Evolutionary conservation across 2,329 filamentous ascomycete genomes (phyloP).

Genomic region (Fusarium tanahbumbuense): DNA sequence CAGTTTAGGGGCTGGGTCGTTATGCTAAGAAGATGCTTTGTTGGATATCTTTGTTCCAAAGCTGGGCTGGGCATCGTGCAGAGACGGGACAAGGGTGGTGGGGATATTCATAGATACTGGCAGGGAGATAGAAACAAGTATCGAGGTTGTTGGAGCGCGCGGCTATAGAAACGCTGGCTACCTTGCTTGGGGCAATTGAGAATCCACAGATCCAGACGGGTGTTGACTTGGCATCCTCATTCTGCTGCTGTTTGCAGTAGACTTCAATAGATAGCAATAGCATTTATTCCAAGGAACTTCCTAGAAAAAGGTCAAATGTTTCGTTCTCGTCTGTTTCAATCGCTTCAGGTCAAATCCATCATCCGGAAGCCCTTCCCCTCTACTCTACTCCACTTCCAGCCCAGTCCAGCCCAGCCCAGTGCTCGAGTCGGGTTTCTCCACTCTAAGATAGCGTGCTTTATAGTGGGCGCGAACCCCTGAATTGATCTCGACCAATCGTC

Average conservation of each 20-base stretch:
- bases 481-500: conserved; percentile 1
- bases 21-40: conserved; percentile 10
- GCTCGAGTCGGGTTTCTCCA: conserved; percentile 12
- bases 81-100: not conserved
- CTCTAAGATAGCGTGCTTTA: conserved; percentile 15
- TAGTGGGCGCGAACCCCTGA: conserved; percentile 24
- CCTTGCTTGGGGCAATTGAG: not conserved
- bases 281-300: not conserved
- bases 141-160: conserved; percentile 13
- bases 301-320: not conserved
- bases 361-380: conserved; percentile 18
- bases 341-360: not conserved
- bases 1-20: not conserved
- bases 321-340: conserved; percentile 20
- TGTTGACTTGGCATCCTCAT: not conserved
- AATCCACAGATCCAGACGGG: not conserved
- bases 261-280: conserved; percentile 1
- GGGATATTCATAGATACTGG: not conserved
- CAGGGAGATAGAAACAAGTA: not conserved
- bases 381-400: not conserved
- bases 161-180: conserved; percentile 23
- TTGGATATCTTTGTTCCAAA: conserved; percentile 19
- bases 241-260: not conserved
- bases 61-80: conserved; percentile 1
- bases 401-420: not conserved